Conservation (phyloP, 441 rosid genomes). For the Lepidium campestre region DNA sequence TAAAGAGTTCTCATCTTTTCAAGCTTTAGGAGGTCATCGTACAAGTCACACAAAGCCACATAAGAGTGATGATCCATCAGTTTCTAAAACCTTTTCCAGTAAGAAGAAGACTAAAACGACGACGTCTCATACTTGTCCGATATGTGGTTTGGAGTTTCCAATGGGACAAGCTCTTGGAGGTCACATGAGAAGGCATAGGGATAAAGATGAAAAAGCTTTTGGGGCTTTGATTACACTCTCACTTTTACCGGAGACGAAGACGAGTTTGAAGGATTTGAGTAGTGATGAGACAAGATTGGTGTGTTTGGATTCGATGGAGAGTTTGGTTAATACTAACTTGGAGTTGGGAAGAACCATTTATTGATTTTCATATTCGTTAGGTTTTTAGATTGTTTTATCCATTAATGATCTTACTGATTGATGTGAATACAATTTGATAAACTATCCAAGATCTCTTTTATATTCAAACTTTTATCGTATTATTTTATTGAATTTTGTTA, state of each 20-base stretch:
- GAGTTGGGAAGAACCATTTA: slow-evolving; percentile 28
- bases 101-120: slow-evolving; percentile 8
- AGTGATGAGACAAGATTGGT: slow-evolving; percentile 35
- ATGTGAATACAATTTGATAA: not conserved
- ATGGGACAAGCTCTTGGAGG: slow-evolving; percentile 70
- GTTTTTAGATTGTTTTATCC: not conserved
- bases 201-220: not conserved
- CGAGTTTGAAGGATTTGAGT: slow-evolving; percentile 35
- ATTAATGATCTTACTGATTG: not conserved
- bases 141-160: slow-evolving; percentile 48
- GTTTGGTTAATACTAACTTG: slow-evolving; percentile 37
- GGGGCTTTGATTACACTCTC: slow-evolving; percentile 25
- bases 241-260: slow-evolving; percentile 20
- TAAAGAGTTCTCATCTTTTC: slow-evolving; percentile 49
- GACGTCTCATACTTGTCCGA: slow-evolving; percentile 43
- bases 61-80: not conserved
- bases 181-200: slow-evolving; percentile 60
- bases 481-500: no score
- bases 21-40: slow-evolving; percentile 60
- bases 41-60: slow-evolving; percentile 51
- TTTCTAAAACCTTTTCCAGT: not conserved
- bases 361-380: not conserved
- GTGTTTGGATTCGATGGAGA: slow-evolving; percentile 36
- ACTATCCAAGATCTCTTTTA: not conserved
- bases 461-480: no score